These are phyloP conservation scores for Chaetomiaceae sp. DNA, from an alignment of 2,329 filamentous ascomycete species.

Conservation along the genomic window DNA sequence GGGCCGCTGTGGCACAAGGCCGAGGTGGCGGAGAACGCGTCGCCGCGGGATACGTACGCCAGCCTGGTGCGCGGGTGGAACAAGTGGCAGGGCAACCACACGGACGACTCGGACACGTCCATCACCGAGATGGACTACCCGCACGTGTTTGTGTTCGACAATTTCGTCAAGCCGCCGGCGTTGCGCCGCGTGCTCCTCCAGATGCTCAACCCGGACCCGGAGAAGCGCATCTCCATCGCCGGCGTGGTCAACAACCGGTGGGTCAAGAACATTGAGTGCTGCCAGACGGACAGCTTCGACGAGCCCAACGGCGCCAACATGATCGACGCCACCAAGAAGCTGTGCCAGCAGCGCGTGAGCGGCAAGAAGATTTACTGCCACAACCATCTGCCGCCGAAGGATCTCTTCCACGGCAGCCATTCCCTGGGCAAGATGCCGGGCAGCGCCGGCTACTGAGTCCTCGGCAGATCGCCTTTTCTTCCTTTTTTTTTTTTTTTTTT, in stretches of 20 bases:
- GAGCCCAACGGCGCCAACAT: slow-evolving; percentile 45
- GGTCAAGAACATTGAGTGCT: slow-evolving; percentile 71
- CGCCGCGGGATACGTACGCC: slow-evolving; percentile 47
- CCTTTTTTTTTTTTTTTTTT: background rate
- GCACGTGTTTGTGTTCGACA: slow-evolving; percentile 58
- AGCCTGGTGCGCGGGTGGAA: slow-evolving; percentile 62
- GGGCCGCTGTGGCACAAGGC: slow-evolving; percentile 71
- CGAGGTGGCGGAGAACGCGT: slow-evolving; percentile 39
- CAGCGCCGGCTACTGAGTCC: slow-evolving; percentile 34
- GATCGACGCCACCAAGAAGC: slow-evolving; percentile 58
- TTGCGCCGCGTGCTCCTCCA: slow-evolving; percentile 66
- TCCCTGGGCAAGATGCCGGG: slow-evolving; percentile 52
- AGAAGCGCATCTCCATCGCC: slow-evolving; percentile 61
- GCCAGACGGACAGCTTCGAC: slow-evolving; percentile 64
- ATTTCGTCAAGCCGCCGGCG: slow-evolving; percentile 57
- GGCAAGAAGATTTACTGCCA: slow-evolving; percentile 52
- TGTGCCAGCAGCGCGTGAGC: slow-evolving; percentile 34
- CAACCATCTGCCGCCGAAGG: slow-evolving; percentile 48
- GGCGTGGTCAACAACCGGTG: slow-evolving; percentile 66
- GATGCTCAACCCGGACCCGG: slow-evolving; percentile 77
- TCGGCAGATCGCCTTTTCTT: background rate
- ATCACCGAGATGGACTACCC: slow-evolving; percentile 59
- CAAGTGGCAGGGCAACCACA: slow-evolving; percentile 55
- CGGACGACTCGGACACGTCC: slow-evolving; percentile 28
- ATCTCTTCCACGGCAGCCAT: slow-evolving; percentile 34